Conservation (phyloP, 2,329 filamentous ascomycete species). For the Stenocarpella maydis region DNA sequence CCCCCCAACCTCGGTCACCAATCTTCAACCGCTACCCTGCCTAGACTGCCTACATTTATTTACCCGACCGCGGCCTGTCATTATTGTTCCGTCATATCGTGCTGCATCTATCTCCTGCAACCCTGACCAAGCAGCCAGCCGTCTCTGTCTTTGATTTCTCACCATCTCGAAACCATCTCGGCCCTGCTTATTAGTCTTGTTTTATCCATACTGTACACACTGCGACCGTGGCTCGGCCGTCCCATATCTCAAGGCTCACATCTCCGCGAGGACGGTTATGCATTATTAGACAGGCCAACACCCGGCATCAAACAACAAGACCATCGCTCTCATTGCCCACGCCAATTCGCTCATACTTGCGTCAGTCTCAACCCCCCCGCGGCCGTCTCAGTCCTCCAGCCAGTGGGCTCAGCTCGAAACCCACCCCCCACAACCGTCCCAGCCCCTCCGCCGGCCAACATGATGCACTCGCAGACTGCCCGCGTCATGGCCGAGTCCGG, state of each 20-base stretch:
- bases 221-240: conserved; percentile 30
- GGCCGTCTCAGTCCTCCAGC: neutral
- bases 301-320: neutral
- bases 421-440: conserved; percentile 29
- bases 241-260: conserved; percentile 9
- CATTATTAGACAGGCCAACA: conserved; percentile 25
- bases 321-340: neutral
- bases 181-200: neutral
- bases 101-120: neutral
- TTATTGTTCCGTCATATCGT: conserved; percentile 1
- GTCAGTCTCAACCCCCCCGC: conserved; percentile 32
- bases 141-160: neutral
- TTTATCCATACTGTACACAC: neutral
- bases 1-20: conserved; percentile 20
- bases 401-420: conserved; percentile 5
- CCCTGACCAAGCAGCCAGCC: neutral
- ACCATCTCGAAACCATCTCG: conserved; percentile 23
- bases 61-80: neutral
- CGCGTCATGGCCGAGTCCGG: conserved; percentile 48
- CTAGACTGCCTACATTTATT: neutral
- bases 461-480: conserved; percentile 48
- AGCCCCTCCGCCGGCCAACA: conserved; percentile 45
- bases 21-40: neutral
- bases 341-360: neutral
- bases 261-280: conserved; percentile 19